phyloP scores from a whole-genome alignment of 1,284 basidiomycete species.

The Marasmius sp. region DNA sequence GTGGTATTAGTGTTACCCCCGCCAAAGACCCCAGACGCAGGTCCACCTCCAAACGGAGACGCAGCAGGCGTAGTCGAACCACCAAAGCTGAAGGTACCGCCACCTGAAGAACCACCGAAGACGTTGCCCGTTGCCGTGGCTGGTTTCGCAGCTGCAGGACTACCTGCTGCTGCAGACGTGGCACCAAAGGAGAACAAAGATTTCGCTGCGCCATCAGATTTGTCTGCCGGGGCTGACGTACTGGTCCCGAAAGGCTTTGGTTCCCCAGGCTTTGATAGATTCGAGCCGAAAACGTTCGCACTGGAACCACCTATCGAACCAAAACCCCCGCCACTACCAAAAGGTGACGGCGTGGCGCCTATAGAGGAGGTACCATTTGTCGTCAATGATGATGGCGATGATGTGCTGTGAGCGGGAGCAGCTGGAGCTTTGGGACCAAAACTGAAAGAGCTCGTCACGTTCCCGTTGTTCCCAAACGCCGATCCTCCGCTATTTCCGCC shows the following conservation, averaged over 20 bases:
- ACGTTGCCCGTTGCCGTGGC: background rate
- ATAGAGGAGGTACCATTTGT: background rate
- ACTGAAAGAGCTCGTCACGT: background rate
- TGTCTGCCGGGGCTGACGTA: too few species aligned
- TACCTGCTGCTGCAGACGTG: too few species aligned
- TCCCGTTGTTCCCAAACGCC: background rate
- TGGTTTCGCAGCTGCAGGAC: constrained; percentile 7
- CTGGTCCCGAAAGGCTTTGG: too few species aligned
- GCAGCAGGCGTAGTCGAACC: background rate
- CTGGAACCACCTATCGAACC: background rate
- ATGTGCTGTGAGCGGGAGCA: background rate
- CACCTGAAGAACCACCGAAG: background rate
- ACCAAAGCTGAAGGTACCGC: background rate
- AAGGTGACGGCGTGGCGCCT: background rate
- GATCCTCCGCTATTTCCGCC: background rate
- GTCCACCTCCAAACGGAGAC: constrained; percentile 5
- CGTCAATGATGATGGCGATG: background rate
- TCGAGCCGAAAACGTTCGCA: too few species aligned
- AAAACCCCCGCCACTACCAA: background rate
- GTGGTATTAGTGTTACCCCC: background rate
- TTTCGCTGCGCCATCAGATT: constrained; percentile 7
- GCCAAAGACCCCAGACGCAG: background rate
- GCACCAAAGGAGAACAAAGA: constrained; percentile 24
- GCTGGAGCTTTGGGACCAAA: constrained; percentile 6
- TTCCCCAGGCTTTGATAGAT: too few species aligned